These are phyloP conservation scores for Ogataea paraovalis DNA, from an alignment of 805 yeast species.

Conservation along the genomic window DNA sequence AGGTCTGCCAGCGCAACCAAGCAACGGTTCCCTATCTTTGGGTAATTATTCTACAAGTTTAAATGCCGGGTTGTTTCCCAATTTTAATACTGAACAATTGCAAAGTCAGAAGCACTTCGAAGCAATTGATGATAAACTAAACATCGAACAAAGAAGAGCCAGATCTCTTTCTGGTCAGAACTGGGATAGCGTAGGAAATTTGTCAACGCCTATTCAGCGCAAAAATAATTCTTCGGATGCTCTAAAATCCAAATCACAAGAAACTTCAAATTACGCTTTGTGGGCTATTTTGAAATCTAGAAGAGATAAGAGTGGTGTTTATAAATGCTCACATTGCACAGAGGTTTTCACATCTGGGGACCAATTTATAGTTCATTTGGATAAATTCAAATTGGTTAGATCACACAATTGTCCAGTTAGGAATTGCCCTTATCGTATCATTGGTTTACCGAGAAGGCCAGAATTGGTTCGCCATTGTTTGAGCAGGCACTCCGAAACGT, in stretches of 20 bases:
- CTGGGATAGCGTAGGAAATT: not conserved
- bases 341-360: conserved; percentile 34
- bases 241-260: conserved; percentile 25
- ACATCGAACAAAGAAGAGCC: not conserved
- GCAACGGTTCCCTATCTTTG: not conserved
- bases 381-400: conserved; percentile 35
- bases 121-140: not conserved
- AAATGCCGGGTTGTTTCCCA: not conserved
- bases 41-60: not conserved
- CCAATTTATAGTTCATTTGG: conserved; percentile 36
- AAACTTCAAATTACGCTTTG: conserved; percentile 14
- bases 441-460: conserved; percentile 46
- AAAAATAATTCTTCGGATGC: conserved; percentile 2
- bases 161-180: not conserved
- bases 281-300: conserved; percentile 14
- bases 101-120: not conserved
- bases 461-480: conserved; percentile 49
- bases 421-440: conserved; percentile 45
- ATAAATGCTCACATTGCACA: conserved; percentile 46
- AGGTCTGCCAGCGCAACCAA: not conserved
- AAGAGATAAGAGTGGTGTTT: conserved; percentile 36
- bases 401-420: conserved; percentile 42
- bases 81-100: not conserved
- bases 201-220: not conserved
- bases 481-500: conserved; percentile 36